Evolutionary conservation across 1,139 yeast species (phyloP), one percentile per base, ranked within the genome.

Genomic region (Candida anutae): DNA sequence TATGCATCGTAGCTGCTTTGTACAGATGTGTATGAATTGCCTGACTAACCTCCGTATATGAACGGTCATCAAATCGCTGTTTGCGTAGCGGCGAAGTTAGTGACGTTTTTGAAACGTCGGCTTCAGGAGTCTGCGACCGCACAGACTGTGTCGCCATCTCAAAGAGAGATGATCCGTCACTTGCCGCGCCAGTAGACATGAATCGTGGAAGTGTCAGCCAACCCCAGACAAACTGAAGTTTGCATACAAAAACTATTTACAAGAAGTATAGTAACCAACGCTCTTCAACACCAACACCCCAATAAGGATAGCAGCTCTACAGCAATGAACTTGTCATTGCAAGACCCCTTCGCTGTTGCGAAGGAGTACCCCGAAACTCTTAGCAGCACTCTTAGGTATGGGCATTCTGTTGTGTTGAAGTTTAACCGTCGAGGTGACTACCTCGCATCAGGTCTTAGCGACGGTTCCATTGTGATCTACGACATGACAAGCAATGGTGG

Each of bases 351-450:
- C 51, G 77, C 94, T 5, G 87, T 88, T 21, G 80, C 94, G 10
- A 88, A 85, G 46, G 98, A 88, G 48, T 88, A 75, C 45, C 98
- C 98, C 0, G 95, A 88, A 40, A 69, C 81, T 2, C 67, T 85
- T 15, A 70, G 82, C 2, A 74, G 74, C 35, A 75, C 88, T 0
- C 58, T 85, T 27, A 58, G 49, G 36, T 64, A 69, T 52, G 85
- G 93, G 0, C 88, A 80, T 41, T 73, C 94, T 1, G 82, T 85
- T 5, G 74, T 77, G 30, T 67, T 88, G 26, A 74, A 73, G 44
- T 84, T 79, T 59, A 83, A 76, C 42, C 59, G 69, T 10, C 73
- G 74, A 29, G 97, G 97, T 3, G 95, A 85, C 48, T 88, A 88
- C 46, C 57, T 88, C 2, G 97, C 97, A 1, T 73, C 84, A 3